These are phyloP conservation scores for Kodamaea fungicola DNA, from an alignment of 1,139 yeast species.

Conservation along the genomic window DNA sequence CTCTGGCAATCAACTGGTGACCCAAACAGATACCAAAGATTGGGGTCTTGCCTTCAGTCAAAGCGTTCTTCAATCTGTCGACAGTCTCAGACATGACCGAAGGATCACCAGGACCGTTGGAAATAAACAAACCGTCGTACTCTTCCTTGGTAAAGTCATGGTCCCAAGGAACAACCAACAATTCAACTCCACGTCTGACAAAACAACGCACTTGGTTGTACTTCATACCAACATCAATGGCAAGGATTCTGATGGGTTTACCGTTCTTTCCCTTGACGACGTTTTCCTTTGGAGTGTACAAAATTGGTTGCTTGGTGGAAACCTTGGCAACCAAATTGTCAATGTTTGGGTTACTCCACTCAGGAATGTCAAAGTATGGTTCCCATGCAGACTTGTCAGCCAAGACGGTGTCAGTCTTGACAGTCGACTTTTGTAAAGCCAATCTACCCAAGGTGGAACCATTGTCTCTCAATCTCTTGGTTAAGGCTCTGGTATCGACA, in stretches of 20 bases:
- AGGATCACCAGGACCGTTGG: constrained; percentile 99
- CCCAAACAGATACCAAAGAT: constrained; percentile 98
- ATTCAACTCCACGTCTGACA: constrained; percentile 92
- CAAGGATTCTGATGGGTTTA: constrained; percentile 74
- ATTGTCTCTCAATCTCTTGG: constrained; percentile 85
- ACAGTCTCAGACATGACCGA: constrained; percentile 72
- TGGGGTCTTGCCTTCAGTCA: constrained; percentile 67
- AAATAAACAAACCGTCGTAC: constrained; percentile 92
- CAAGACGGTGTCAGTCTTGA: constrained; percentile 37
- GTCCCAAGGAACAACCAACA: constrained; percentile 95
- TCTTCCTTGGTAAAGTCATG: constrained; percentile 74
- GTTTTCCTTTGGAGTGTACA: constrained; percentile 58
- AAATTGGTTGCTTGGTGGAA: constrained; percentile 69
- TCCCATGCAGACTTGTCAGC: constrained; percentile 49
- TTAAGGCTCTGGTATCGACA: constrained; percentile 93
- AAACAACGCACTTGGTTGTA: constrained; percentile 97
- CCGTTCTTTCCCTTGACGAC: constrained; percentile 63
- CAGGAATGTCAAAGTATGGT: constrained; percentile 66
- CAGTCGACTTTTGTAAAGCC: constrained; percentile 52
- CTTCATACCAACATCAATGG: constrained; percentile 97
- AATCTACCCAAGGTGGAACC: constrained; percentile 94
- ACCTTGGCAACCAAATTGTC: constrained; percentile 91
- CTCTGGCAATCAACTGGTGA: constrained; percentile 95
- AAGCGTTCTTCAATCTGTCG: constrained; percentile 51
- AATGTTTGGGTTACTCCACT: constrained; percentile 91